phyloP scores from a whole-genome alignment of 495 filamentous ascomycete genomes.

The Hypomontagnella submonticulosa region DNA sequence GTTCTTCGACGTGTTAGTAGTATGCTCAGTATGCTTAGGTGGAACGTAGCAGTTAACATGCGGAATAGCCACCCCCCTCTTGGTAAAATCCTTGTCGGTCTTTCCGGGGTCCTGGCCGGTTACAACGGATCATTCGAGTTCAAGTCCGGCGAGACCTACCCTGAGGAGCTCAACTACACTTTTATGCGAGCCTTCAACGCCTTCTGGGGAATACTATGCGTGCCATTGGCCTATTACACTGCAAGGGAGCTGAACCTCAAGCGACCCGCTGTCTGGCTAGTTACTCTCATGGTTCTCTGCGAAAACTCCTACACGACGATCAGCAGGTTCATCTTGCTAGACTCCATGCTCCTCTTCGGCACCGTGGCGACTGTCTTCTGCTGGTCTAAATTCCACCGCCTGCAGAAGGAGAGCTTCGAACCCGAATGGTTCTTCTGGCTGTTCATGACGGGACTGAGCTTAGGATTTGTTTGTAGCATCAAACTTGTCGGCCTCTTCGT shows the following conservation, averaged over 20 bases:
- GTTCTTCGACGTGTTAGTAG: slow-evolving; percentile 90
- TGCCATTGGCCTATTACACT: slow-evolving; percentile 95
- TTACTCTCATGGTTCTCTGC: slow-evolving; percentile 95
- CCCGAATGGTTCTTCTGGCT: slow-evolving; percentile 93
- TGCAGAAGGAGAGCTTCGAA: slow-evolving; percentile 85
- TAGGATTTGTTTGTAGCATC: slow-evolving; percentile 97
- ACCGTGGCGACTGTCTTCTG: slow-evolving; percentile 96
- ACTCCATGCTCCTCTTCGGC: slow-evolving; percentile 98
- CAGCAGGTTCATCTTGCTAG: slow-evolving; percentile 95
- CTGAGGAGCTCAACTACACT: slow-evolving; percentile 92
- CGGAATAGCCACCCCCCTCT: slow-evolving; percentile 78
- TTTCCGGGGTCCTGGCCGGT: slow-evolving; percentile 93
- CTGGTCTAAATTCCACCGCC: slow-evolving; percentile 93
- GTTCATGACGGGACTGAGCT: slow-evolving; percentile 88
- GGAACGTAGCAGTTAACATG: slow-evolving; percentile 34
- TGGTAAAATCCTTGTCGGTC: slow-evolving; percentile 96
- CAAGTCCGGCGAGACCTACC: slow-evolving; percentile 97
- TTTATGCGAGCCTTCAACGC: slow-evolving; percentile 99
- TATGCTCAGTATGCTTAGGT: slow-evolving; percentile 28
- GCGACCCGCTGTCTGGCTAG: slow-evolving; percentile 88
- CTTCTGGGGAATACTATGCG: slow-evolving; percentile 89
- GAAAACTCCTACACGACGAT: slow-evolving; percentile 99
- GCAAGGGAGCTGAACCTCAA: slow-evolving; percentile 88
- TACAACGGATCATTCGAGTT: slow-evolving; percentile 99
- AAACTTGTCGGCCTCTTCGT: slow-evolving; percentile 98